These are phyloP conservation scores for Aspergillus indologenus DNA, from an alignment of 495 filamentous ascomycete species.

Conservation along the genomic window DNA sequence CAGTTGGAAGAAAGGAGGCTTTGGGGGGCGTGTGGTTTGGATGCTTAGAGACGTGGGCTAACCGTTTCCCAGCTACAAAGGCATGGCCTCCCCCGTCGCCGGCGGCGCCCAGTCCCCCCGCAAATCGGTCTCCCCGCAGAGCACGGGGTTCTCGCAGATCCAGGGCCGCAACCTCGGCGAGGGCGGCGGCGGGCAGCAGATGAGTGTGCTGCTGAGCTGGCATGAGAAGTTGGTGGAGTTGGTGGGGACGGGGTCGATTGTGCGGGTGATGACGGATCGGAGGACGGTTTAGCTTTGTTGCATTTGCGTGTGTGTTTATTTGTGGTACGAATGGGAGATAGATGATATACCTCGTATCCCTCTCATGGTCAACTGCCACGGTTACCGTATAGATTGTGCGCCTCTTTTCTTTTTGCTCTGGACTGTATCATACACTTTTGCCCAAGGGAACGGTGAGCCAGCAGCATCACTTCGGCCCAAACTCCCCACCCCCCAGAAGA, in stretches of 20 bases:
- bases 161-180: constrained; percentile 63
- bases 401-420: constrained; percentile 10
- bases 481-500: constrained; percentile 58
- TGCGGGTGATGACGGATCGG: constrained; percentile 88
- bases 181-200: constrained; percentile 77
- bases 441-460: too few relatives aligned
- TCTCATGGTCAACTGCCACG: too few relatives aligned
- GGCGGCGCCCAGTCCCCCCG: constrained; percentile 37
- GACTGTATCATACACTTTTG: constrained; percentile 21
- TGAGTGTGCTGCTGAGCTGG: constrained; percentile 93
- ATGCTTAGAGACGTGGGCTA: background rate
- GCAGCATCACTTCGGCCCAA: background rate
- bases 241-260: constrained; percentile 80
- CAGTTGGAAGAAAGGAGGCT: background rate
- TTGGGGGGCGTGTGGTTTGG: background rate
- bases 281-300: constrained; percentile 65
- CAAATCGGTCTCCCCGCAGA: constrained; percentile 67
- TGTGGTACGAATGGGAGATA: too few relatives aligned
- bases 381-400: background rate
- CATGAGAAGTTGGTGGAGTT: constrained; percentile 94
- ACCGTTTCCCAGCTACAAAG: constrained; percentile 82
- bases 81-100: constrained; percentile 60
- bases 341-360: too few relatives aligned
- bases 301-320: background rate
- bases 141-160: constrained; percentile 84